Conservation (phyloP, 768 basidiomycete species). For the Macrolepiota albuminosa region DNA sequence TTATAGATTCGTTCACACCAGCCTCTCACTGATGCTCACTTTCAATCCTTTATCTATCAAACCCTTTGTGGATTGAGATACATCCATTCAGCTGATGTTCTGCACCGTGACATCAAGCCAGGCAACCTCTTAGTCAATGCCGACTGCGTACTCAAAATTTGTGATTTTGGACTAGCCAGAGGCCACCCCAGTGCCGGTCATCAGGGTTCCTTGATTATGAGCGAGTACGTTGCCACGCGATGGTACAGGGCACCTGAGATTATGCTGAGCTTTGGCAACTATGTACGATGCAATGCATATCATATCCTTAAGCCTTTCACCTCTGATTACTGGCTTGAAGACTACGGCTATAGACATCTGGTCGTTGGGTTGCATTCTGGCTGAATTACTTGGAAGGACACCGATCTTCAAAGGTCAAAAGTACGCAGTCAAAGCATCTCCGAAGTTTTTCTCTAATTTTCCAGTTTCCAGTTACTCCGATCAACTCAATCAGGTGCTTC, state of each 20-base stretch:
- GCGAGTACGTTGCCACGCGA: conserved; percentile 97
- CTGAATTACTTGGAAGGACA: conserved; percentile 88
- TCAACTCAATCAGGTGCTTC: conserved; percentile 95
- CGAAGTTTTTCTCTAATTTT: conserved; percentile 4
- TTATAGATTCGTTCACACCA: conserved; percentile 77
- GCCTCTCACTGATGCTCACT: conserved; percentile 85
- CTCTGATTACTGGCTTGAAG: conserved; percentile 30
- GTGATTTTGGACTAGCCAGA: conserved; percentile 95
- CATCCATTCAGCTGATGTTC: conserved; percentile 96
- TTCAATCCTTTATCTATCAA: conserved; percentile 97
- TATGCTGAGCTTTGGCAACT: conserved; percentile 97
- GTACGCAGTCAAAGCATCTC: conserved; percentile 40
- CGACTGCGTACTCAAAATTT: conserved; percentile 97
- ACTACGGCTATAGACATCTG: conserved; percentile 94
- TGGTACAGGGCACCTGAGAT: conserved; percentile 99
- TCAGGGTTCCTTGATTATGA: conserved; percentile 86
- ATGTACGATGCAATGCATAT: conserved; percentile 47
- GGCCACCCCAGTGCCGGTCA: conserved; percentile 90
- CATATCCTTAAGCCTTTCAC: background rate
- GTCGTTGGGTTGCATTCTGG: conserved; percentile 94
- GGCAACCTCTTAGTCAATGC: conserved; percentile 96
- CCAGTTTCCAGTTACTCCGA: conserved; percentile 76
- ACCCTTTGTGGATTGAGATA: conserved; percentile 98
- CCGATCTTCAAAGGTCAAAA: conserved; percentile 97
- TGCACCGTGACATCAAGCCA: conserved; percentile 93